Evolutionary conservation across 768 basidiomycete species (phyloP).

Genomic region (Phaffia tasmanica): DNA sequence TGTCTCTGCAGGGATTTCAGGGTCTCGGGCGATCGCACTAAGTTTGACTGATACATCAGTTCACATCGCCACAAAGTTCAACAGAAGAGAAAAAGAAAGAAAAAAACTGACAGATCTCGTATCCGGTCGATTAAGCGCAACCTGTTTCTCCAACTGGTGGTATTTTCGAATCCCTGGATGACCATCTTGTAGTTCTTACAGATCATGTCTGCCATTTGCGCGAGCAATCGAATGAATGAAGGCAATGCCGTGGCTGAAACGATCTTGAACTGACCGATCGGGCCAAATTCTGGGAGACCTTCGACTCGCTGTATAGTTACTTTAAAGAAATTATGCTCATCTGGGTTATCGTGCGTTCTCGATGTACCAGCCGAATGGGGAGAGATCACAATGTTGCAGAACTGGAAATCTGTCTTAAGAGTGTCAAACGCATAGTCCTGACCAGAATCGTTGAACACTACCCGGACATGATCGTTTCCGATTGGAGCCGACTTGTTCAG

Average conservation of each 20-base stretch:
- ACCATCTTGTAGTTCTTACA: slow-evolving; percentile 64
- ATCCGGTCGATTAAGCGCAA: slow-evolving; percentile 56
- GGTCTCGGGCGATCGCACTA: slow-evolving; percentile 13
- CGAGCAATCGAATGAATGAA: slow-evolving; percentile 74
- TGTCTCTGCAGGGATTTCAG: not conserved
- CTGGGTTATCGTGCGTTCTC: slow-evolving; percentile 43
- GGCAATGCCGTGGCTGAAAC: slow-evolving; percentile 81
- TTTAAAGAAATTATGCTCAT: slow-evolving; percentile 94
- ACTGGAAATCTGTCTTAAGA: slow-evolving; percentile 83
- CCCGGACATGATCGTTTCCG: slow-evolving; percentile 90
- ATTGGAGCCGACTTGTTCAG: slow-evolving; percentile 89
- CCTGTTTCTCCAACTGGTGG: slow-evolving; percentile 78
- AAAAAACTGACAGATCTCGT: not conserved
- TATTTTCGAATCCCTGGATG: slow-evolving; percentile 61
- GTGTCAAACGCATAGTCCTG: slow-evolving; percentile 75
- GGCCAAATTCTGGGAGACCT: slow-evolving; percentile 89
- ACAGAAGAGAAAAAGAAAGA: not conserved
- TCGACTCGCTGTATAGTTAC: slow-evolving; percentile 75
- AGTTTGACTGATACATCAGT: not conserved
- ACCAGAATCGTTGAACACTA: slow-evolving; percentile 98
- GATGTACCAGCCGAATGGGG: slow-evolving; percentile 45
- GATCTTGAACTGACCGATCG: slow-evolving; percentile 85
- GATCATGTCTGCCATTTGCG: slow-evolving; percentile 80
- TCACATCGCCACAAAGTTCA: not conserved
- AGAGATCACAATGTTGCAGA: slow-evolving; percentile 92